Evolutionary conservation across 1,284 basidiomycete species (phyloP).

Genomic region (Cryptococcus deneoformans): DNA sequence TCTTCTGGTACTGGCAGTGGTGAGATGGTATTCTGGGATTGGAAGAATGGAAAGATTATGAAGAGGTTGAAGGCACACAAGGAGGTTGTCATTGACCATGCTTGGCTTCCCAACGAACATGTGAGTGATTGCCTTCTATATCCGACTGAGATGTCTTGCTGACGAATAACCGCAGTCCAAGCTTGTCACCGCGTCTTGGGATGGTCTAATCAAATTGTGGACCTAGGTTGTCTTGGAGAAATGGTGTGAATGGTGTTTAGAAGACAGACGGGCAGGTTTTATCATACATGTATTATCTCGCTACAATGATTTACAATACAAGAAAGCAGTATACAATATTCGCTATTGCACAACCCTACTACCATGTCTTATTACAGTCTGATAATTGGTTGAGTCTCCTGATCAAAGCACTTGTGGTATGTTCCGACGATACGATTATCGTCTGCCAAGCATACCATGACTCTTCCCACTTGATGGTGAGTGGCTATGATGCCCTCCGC

Average conservation of each 20-base stretch:
- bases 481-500: background rate
- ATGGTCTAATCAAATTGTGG: conserved; percentile 96
- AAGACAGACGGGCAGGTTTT: background rate
- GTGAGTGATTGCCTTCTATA: conserved; percentile 56
- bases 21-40: conserved; percentile 98
- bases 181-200: conserved; percentile 94
- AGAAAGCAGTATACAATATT: background rate
- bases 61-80: conserved; percentile 84
- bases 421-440: background rate
- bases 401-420: background rate
- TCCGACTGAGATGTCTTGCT: background rate
- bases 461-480: background rate
- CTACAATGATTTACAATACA: background rate
- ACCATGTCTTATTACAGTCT: background rate
- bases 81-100: conserved; percentile 94
- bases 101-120: conserved; percentile 96
- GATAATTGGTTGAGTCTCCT: background rate
- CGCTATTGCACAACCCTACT: background rate
- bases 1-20: conserved; percentile 94
- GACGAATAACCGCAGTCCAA: conserved; percentile 63
- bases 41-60: conserved; percentile 95
- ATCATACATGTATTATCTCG: background rate
- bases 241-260: too few relatives aligned
- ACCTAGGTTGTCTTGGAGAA: conserved; percentile 42
- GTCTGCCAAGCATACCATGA: background rate